These are phyloP conservation scores for Epichloe sylvatica DNA, from an alignment of 2,329 filamentous ascomycete genomes.

Conservation along the genomic window DNA sequence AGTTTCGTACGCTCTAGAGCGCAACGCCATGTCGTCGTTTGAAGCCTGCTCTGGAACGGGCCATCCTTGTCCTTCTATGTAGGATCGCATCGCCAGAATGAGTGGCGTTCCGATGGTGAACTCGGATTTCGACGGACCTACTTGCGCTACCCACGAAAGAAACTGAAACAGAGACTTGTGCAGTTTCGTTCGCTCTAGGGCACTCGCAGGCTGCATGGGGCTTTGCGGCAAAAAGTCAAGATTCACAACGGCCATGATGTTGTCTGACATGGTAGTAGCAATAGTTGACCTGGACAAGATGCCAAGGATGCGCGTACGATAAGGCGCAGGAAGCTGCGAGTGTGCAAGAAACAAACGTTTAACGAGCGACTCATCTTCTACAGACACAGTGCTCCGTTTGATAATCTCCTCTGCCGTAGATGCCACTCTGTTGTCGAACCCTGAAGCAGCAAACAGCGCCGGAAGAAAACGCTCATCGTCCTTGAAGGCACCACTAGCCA, in stretches of 20 bases:
- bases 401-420: conserved; percentile 80
- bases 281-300: conserved; percentile 63
- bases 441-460: conserved; percentile 69
- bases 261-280: conserved; percentile 54
- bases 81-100: conserved; percentile 54
- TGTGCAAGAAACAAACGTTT: conserved; percentile 59
- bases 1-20: conserved; percentile 77
- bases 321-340: conserved; percentile 53
- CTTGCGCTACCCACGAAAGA: conserved; percentile 71
- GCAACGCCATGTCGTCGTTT: conserved; percentile 49
- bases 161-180: conserved; percentile 74
- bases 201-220: conserved; percentile 28
- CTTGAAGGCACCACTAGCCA: conserved; percentile 74
- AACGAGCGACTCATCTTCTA: conserved; percentile 56
- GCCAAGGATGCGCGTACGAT: conserved; percentile 63
- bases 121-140: conserved; percentile 44
- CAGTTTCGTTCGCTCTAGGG: conserved; percentile 65
- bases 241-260: conserved; percentile 57
- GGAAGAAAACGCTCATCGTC: conserved; percentile 75
- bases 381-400: conserved; percentile 60
- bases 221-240: conserved; percentile 39
- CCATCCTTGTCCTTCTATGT: conserved; percentile 74
- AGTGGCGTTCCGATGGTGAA: conserved; percentile 56
- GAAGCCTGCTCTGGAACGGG: conserved; percentile 48
- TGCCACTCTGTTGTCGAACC: conserved; percentile 66